Evolutionary conservation across 176 grass and related monocot species (phyloP).

Genomic region (Paspalum notatum): DNA sequence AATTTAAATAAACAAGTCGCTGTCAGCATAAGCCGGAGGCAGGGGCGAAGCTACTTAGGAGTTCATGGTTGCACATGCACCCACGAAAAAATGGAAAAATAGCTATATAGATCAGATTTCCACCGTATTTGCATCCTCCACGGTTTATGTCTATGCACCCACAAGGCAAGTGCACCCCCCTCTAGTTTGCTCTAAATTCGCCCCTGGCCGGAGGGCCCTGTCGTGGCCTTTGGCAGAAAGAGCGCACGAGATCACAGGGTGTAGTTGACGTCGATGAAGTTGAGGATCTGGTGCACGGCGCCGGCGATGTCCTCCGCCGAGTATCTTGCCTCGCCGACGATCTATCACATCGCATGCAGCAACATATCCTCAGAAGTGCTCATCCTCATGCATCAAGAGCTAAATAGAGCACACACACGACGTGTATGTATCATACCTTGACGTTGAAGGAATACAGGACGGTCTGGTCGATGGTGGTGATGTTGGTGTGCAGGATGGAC

Average conservation of each 20-base stretch:
- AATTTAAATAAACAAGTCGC: not conserved
- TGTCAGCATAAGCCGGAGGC: not conserved
- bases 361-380: not conserved
- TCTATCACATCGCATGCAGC: conserved; percentile 44
- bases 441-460: conserved; percentile 99
- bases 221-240: not conserved
- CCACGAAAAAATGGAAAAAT: no score
- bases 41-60: no score
- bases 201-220: not conserved
- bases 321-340: conserved; percentile 69
- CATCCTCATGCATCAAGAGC: not conserved
- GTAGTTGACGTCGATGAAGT: conserved; percentile 85
- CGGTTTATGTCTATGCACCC: no score
- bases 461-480: conserved; percentile 99
- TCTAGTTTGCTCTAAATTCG: no score
- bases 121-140: no score
- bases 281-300: conserved; percentile 90
- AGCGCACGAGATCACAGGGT: conserved; percentile 28
- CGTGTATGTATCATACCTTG: conserved; percentile 52
- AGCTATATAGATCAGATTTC: no score
- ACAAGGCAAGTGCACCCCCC: no score
- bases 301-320: conserved; percentile 85
- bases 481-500: conserved; percentile 88
- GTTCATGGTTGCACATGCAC: no score
- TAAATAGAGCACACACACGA: not conserved